Base-by-base conservation (phyloP, 2,329 filamentous ascomycete genomes). In the Fusarium robinianum region DNA sequence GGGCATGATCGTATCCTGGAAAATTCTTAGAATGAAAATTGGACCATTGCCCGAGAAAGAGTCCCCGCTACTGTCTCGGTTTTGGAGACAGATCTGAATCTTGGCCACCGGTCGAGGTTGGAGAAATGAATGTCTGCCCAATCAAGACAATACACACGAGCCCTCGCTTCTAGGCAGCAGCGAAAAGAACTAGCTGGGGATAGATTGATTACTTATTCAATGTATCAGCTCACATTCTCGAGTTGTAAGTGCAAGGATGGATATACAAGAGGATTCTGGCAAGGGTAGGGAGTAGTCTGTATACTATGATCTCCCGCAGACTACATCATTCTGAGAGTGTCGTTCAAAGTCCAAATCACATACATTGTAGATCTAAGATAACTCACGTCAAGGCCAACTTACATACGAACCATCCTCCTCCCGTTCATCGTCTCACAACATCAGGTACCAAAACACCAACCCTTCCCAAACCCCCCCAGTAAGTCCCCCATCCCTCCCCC, bases 161-260 rank as follows among this genome's bases (percentile, higher is more conserved):
- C 38, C 43, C 32, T 38, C 11, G 19, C 33, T 40, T 46, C 19
- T n/a, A 58, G 51, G 55, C 51, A 58, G 42, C 55, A 58, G 48
- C 36, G 36, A 42, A 56, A n/a, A n/a, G n/a, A n/a, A n/a, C n/a
- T n/a, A n/a, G n/a, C n/a, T n/a, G n/a, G n/a, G n/a, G n/a, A n/a
- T n/a, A n/a, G n/a, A n/a, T n/a, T 27, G 12, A 19, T 18, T 16
- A 37, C 5, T 3, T 22, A n/a, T 5, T 23, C 19, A 26, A 27
- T 30, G 21, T 19, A 22, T 22, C 24, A 39, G 32, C 36, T 35
- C 32, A 16, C 16, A 12, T 16, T n/a, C 18, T 9, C 14, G 17
- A 33, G 8, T 12, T 17, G 10, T 10, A 9, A 22, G n/a, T 7
- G 22, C 16, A 9, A 10, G 11, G 29, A 32, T 32, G 29, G 11